These are phyloP conservation scores for Aspergillus sp. DNA, from an alignment of 2,329 filamentous ascomycete genomes.

Conservation along the genomic window DNA sequence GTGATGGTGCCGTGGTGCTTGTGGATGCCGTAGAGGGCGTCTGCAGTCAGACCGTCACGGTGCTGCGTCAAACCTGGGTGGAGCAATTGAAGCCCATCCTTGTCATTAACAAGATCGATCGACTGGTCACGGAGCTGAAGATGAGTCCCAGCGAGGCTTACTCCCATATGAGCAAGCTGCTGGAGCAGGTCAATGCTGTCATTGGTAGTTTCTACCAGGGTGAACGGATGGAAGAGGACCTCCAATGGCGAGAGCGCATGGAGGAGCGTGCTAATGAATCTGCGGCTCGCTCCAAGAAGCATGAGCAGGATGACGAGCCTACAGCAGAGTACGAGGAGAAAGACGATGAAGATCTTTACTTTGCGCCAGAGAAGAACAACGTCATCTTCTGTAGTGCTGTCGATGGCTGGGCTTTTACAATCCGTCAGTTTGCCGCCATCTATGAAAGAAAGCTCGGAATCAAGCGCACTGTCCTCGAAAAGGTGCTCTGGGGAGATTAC, in stretches of 20 bases:
- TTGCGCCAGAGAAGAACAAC: conserved; percentile 96
- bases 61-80: conserved; percentile 89
- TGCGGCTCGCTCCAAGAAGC: conserved; percentile 56
- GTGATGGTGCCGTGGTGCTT: conserved; percentile 89
- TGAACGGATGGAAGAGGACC: conserved; percentile 96
- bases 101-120: conserved; percentile 98
- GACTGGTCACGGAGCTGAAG: conserved; percentile 88
- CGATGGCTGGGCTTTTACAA: conserved; percentile 98
- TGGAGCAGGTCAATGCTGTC: conserved; percentile 96
- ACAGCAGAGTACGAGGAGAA: conserved; percentile 76
- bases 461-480: conserved; percentile 83
- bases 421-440: conserved; percentile 86
- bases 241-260: conserved; percentile 91
- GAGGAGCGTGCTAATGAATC: conserved; percentile 79
- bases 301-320: conserved; percentile 47
- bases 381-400: conserved; percentile 98
- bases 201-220: conserved; percentile 97
- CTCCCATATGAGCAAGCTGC: conserved; percentile 79
- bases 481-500: conserved; percentile 94
- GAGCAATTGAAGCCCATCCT: conserved; percentile 93
- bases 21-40: conserved; percentile 98
- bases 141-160: conserved; percentile 91
- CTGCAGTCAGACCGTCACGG: conserved; percentile 97
- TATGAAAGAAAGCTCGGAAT: conserved; percentile 98
- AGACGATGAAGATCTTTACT: conserved; percentile 96